Base-by-base conservation (phyloP, 2,329 filamentous ascomycete species). In the Truncatella angustata region DNA sequence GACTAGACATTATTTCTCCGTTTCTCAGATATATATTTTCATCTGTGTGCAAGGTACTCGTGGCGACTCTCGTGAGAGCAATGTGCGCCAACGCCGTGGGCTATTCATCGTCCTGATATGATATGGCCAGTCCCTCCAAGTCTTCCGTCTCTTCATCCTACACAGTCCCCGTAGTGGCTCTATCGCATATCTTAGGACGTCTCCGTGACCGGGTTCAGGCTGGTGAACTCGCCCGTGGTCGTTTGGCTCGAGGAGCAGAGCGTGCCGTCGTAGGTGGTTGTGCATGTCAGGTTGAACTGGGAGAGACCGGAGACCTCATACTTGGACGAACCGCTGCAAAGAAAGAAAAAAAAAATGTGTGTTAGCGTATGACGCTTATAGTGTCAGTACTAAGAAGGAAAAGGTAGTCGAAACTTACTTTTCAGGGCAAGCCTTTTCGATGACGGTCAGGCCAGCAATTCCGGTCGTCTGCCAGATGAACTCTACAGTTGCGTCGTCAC, bases 381-480 rank as follows among this genome's bases (percentile, higher is more conserved):
- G n/a, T 28, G 44, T 47, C 11, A 47, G 44, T 3, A 43, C n/a
- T n/a, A n/a, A n/a, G n/a, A n/a, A n/a, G n/a, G n/a, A n/a, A n/a
- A n/a, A n/a, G n/a, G n/a, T n/a, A n/a, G n/a, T n/a, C n/a, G n/a
- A 45, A 9, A 57, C 61, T 56, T 35, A 66, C 65, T 50, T 61
- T 39, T 53, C 59, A n/a, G 63, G 56, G 37, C 65, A 67, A 2
- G 58, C 63, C 44, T 32, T 46, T 46, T 67, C 65, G 21, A 61
- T 56, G 23, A 67, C 9, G 14, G 62, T 65, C 30, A 67, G 45
- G 5, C 62, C 63, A 11, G 18, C 23, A 18, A 59, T 62, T 9
- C 62, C 63, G 23, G 40, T 45, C 14, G 60, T 62, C 51, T 66
- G 61, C 36, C 65, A 67, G 46, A 66, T 63, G 52, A 67, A 67